A percentile compares a stretch with the other conserved stretches of the same genome.
Evolutionary conservation across 2,329 filamentous ascomycete genomes (phyloP).

Genomic region (Phyllachora maydis): DNA sequence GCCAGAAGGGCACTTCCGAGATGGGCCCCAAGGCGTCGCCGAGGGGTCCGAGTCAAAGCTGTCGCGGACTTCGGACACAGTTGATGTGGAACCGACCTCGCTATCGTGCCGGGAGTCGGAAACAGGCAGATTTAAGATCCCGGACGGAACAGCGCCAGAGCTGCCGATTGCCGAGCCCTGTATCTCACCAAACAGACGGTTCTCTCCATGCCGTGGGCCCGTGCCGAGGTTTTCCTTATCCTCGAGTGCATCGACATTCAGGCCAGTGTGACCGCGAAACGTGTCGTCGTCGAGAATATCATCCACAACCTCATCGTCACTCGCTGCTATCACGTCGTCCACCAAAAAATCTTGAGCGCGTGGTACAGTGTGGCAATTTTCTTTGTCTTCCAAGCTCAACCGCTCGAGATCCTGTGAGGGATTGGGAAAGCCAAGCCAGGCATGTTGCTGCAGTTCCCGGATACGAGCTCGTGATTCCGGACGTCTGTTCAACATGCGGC

Average conservation of each 20-base stretch:
- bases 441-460: slow-evolving; percentile 44
- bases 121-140: slow-evolving; percentile 26
- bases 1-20: too few relatives aligned
- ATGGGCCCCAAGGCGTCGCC: too few relatives aligned
- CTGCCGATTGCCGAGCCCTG: slow-evolving; percentile 29
- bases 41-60: slow-evolving; percentile 24
- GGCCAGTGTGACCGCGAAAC: slow-evolving; percentile 16
- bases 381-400: slow-evolving; percentile 34
- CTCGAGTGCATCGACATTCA: slow-evolving; percentile 52
- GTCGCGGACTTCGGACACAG: slow-evolving; percentile 21
- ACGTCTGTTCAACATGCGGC: slow-evolving; percentile 61
- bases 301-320: slow-evolving; percentile 10
- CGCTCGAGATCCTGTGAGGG: slow-evolving; percentile 41
- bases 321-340: too few relatives aligned
- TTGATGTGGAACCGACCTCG: too few relatives aligned
- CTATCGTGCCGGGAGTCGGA: too few relatives aligned
- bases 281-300: slow-evolving; percentile 10
- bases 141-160: slow-evolving; percentile 25
- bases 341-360: too few relatives aligned
- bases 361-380: slow-evolving; percentile 5
- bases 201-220: slow-evolving; percentile 10
- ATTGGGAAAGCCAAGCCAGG: slow-evolving; percentile 45
- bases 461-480: slow-evolving; percentile 61
- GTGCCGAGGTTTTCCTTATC: slow-evolving; percentile 54
- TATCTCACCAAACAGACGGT: slow-evolving; percentile 33